Percentiles rank a stretch among this genome's conserved stretches.
phyloP scores from a whole-genome alignment of 1,139 yeast genomes.

The Suhomyces bribrorum region DNA sequence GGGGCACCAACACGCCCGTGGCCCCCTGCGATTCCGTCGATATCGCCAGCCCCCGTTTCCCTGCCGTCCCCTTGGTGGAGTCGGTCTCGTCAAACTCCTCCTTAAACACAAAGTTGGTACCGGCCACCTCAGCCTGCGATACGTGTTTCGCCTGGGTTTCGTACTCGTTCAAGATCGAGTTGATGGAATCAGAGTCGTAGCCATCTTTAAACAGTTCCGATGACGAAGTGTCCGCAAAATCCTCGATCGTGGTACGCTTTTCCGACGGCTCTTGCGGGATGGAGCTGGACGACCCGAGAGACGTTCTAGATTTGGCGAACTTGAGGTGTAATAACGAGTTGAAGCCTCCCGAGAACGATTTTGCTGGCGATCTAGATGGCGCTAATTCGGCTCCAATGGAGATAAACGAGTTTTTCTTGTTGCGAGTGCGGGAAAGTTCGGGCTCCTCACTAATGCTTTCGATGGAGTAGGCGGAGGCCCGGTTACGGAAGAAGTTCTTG shows the following conservation, averaged over 20 bases:
- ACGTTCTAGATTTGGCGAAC: conserved; percentile 25
- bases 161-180: conserved; percentile 36
- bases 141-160: conserved; percentile 14
- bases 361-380: conserved; percentile 15
- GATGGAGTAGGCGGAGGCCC: conserved; percentile 28
- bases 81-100: conserved; percentile 34
- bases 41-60: conserved; percentile 5
- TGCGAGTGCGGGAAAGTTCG: conserved; percentile 15
- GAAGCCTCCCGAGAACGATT: conserved; percentile 14
- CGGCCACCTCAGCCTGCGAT: conserved; percentile 2
- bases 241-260: conserved; percentile 31
- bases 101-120: conserved; percentile 25
- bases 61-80: conserved; percentile 3
- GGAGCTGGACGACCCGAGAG: conserved; percentile 13
- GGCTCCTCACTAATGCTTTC: conserved; percentile 32
- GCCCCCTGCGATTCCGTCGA: conserved; percentile 11
- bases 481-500: conserved; percentile 28
- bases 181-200: conserved; percentile 34
- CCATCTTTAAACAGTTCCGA: conserved; percentile 19
- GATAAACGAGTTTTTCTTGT: conserved; percentile 8
- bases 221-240: conserved; percentile 46
- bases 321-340: conserved; percentile 23
- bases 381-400: conserved; percentile 13
- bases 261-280: conserved; percentile 3
- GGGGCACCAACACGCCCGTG: conserved; percentile 10